Conservation (phyloP, 1,139 yeast species). For the Kazachstania sp. region DNA sequence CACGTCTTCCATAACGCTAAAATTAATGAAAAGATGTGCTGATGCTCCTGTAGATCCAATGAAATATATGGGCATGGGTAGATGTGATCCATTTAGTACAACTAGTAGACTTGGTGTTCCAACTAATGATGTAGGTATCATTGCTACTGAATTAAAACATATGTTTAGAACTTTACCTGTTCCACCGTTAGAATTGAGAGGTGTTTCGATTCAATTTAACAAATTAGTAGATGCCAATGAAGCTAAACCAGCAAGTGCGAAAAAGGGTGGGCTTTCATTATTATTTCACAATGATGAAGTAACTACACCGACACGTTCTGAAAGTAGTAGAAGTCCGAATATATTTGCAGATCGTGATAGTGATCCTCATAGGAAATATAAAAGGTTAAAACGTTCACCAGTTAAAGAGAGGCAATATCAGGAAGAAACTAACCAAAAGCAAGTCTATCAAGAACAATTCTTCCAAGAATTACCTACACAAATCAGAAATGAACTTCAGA, state of each 20-base stretch:
- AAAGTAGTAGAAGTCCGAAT: background rate
- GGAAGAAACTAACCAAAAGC: background rate
- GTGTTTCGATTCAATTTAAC: slow-evolving; percentile 62
- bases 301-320: slow-evolving; percentile 3
- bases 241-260: slow-evolving; percentile 1
- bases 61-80: slow-evolving; percentile 78
- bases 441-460: slow-evolving; percentile 20
- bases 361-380: slow-evolving; percentile 1
- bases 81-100: slow-evolving; percentile 56
- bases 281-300: slow-evolving; percentile 7
- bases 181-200: slow-evolving; percentile 65
- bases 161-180: slow-evolving; percentile 49
- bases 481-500: slow-evolving; percentile 26
- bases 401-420: slow-evolving; percentile 1
- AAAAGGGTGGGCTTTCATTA: slow-evolving; percentile 8
- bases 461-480: slow-evolving; percentile 25
- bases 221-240: slow-evolving; percentile 34
- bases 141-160: slow-evolving; percentile 54
- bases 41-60: slow-evolving; percentile 67
- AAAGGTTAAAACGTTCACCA: slow-evolving; percentile 4
- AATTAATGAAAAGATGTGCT: slow-evolving; percentile 53
- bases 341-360: too few species aligned
- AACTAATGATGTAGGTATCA: slow-evolving; percentile 52
- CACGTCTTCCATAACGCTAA: slow-evolving; percentile 55
- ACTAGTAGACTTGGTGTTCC: slow-evolving; percentile 54